These are phyloP conservation scores for Hypoxylon sp. DNA, from an alignment of 2,329 filamentous ascomycete genomes.

Conservation along the genomic window DNA sequence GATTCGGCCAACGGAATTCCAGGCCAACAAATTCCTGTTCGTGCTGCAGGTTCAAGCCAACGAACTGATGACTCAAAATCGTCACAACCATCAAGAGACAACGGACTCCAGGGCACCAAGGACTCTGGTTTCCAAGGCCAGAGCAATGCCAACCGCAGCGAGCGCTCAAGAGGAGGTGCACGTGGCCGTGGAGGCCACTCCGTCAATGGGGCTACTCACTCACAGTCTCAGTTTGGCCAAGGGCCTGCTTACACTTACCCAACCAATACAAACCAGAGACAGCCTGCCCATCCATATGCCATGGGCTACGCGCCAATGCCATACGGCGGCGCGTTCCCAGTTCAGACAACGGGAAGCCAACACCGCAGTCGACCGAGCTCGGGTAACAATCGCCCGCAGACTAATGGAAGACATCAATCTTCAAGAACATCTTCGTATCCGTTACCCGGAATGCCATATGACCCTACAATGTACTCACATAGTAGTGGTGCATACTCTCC, in stretches of 20 bases:
- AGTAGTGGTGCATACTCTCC: constrained; percentile 69
- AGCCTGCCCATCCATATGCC: constrained; percentile 40
- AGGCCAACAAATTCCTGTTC: constrained; percentile 34
- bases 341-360: constrained; percentile 43
- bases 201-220: constrained; percentile 49
- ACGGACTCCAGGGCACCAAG: constrained; percentile 38
- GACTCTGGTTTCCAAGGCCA: constrained; percentile 47
- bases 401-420: constrained; percentile 37
- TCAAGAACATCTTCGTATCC: constrained; percentile 55
- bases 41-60: constrained; percentile 34
- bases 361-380: constrained; percentile 48
- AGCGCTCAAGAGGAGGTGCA: constrained; percentile 62
- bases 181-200: constrained; percentile 60
- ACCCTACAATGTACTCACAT: constrained; percentile 66
- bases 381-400: constrained; percentile 45
- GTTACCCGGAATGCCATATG: constrained; percentile 70
- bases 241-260: constrained; percentile 44
- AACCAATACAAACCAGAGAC: constrained; percentile 39
- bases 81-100: constrained; percentile 46
- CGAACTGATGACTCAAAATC: constrained; percentile 46
- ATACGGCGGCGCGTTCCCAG: constrained; percentile 47
- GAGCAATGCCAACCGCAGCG: constrained; percentile 52
- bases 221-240: constrained; percentile 44
- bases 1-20: constrained; percentile 40
- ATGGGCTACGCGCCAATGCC: constrained; percentile 46